Conservation (phyloP, 2,329 filamentous ascomycete species). For the Aspergillus carbonarius region DNA sequence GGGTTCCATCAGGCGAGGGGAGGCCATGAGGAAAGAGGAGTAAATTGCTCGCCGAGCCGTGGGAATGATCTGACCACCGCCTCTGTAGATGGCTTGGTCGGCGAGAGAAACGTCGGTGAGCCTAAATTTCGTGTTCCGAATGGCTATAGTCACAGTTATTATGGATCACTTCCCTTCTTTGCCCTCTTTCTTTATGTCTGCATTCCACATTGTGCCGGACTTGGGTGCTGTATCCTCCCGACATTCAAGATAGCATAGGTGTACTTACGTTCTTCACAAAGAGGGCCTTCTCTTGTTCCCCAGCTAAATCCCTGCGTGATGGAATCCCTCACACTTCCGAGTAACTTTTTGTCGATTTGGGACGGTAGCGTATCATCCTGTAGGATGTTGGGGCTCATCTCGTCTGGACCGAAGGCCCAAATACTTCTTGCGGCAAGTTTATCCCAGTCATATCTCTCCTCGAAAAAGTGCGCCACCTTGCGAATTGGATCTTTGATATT, state of each 20-base stretch:
- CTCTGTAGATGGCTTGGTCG: constrained; percentile 87
- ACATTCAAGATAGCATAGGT: not conserved
- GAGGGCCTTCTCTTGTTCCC: constrained; percentile 89
- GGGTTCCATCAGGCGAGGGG: constrained; percentile 93
- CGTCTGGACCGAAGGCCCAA: constrained; percentile 97
- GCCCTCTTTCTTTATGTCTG: not conserved
- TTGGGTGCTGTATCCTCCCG: not conserved
- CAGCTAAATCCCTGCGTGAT: constrained; percentile 96
- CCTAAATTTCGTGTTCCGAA: constrained; percentile 97
- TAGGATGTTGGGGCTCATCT: constrained; percentile 89
- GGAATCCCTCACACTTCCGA: constrained; percentile 84
- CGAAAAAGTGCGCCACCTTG: constrained; percentile 94
- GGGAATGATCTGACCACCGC: constrained; percentile 95
- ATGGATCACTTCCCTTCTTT: not conserved
- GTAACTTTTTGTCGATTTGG: constrained; percentile 89
- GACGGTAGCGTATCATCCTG: constrained; percentile 95
- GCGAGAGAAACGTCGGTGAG: constrained; percentile 88
- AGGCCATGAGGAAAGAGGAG: constrained; percentile 95
- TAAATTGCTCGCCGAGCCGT: constrained; percentile 92
- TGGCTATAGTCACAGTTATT: constrained; percentile 56
- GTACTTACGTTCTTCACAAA: constrained; percentile 92
- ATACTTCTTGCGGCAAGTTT: constrained; percentile 90
- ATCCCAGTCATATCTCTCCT: constrained; percentile 96
- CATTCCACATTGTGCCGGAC: not conserved
- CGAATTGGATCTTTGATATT: constrained; percentile 90